These are phyloP conservation scores for Lodderomyces elongisporus DNA, from an alignment of 1,139 yeast genomes.

Conservation along the genomic window DNA sequence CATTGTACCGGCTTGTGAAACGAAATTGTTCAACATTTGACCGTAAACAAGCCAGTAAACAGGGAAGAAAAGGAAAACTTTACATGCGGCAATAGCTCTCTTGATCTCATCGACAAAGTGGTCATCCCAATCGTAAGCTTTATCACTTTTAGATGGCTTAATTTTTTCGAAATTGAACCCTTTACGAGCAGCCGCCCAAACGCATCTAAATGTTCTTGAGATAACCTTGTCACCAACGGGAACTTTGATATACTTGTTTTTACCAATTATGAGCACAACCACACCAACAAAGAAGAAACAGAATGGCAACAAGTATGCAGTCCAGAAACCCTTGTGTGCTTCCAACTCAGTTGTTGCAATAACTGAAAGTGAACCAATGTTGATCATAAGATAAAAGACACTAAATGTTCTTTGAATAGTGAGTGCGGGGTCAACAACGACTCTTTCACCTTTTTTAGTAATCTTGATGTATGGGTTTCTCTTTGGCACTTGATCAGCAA, in stretches of 20 bases:
- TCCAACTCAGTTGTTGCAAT: constrained; percentile 41
- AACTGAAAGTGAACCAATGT: constrained; percentile 37
- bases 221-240: constrained; percentile 64
- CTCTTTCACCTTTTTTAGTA: constrained; percentile 34
- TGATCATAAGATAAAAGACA: constrained; percentile 41
- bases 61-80: constrained; percentile 58
- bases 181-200: constrained; percentile 43
- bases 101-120: constrained; percentile 59
- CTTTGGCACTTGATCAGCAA: constrained; percentile 66
- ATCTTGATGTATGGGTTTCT: constrained; percentile 31
- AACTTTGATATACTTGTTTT: constrained; percentile 50
- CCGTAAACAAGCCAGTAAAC: constrained; percentile 66
- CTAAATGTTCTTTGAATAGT: constrained; percentile 40
- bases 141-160: constrained; percentile 44
- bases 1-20: constrained; percentile 64
- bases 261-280: constrained; percentile 50
- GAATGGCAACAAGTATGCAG: constrained; percentile 53
- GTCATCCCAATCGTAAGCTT: constrained; percentile 52
- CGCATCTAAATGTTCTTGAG: constrained; percentile 49
- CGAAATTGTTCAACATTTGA: constrained; percentile 61
- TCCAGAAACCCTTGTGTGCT: constrained; percentile 37
- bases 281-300: constrained; percentile 63
- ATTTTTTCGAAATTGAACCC: constrained; percentile 50
- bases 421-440: constrained; percentile 37
- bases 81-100: constrained; percentile 57